Evolutionary conservation across 2,329 filamentous ascomycete species (phyloP).

Genomic region (Aspergillus ruber): DNA sequence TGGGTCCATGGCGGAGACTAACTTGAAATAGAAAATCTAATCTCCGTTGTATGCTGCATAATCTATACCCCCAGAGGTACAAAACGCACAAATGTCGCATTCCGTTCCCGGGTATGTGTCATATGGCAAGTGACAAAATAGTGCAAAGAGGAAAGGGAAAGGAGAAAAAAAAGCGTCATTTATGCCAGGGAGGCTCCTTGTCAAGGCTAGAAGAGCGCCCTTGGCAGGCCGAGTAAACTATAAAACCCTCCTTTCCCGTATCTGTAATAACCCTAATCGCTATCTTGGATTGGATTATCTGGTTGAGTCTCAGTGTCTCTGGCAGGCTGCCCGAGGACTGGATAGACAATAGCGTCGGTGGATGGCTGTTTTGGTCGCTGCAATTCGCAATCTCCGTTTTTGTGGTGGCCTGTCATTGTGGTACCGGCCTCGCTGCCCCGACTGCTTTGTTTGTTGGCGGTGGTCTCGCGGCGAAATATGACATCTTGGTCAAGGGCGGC

Average conservation of each 20-base stretch:
- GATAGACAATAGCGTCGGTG: conserved; percentile 41
- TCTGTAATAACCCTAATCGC: conserved; percentile 44
- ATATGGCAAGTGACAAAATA: too few relatives aligned
- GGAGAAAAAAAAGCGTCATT: too few relatives aligned
- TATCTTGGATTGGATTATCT: conserved; percentile 42
- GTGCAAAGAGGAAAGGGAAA: too few relatives aligned
- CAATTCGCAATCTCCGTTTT: conserved; percentile 75
- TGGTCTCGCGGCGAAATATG: conserved; percentile 69
- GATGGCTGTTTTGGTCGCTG: conserved; percentile 49
- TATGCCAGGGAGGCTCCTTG: too few relatives aligned
- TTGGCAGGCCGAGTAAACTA: too few relatives aligned
- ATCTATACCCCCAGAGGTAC: too few relatives aligned
- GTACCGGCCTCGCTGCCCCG: conserved; percentile 75
- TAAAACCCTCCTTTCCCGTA: conserved; percentile 16
- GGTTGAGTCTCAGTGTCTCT: conserved; percentile 42
- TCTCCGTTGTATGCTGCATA: too few relatives aligned
- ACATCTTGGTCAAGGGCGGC: conserved; percentile 76
- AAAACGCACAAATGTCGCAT: too few relatives aligned
- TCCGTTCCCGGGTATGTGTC: too few relatives aligned
- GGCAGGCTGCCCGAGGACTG: conserved; percentile 45
- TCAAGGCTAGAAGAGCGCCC: too few relatives aligned
- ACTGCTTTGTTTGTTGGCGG: conserved; percentile 81
- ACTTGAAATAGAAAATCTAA: too few relatives aligned
- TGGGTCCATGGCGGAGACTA: too few relatives aligned
- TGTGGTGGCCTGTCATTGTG: conserved; percentile 79